These are phyloP conservation scores for Quercus aquifolioides DNA, from an alignment of 306 rosid species.

Conservation along the genomic window DNA sequence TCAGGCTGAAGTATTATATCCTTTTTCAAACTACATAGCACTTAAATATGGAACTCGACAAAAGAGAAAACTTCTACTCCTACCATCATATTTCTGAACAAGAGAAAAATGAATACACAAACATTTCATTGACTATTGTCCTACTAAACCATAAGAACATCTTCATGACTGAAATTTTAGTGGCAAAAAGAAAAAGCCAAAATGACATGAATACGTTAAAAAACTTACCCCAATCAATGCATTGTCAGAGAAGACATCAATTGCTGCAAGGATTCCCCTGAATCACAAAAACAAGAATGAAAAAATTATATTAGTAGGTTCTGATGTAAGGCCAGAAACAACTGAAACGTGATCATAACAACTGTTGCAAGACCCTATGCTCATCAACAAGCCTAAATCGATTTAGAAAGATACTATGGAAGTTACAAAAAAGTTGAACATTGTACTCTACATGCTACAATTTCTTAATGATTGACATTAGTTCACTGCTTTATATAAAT, in stretches of 20 bases:
- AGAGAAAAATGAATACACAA: background rate
- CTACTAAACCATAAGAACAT: background rate
- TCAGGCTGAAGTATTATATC: too few species aligned
- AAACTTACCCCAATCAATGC: constrained; percentile 90
- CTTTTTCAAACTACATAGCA: too few species aligned
- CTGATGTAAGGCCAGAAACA: background rate
- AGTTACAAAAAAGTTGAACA: background rate
- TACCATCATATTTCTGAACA: too few species aligned
- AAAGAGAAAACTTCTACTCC: too few species aligned
- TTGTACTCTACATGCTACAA: background rate
- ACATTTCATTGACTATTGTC: background rate
- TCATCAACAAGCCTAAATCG: background rate
- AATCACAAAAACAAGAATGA: constrained; percentile 11
- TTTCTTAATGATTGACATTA: background rate
- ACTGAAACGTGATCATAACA: background rate
- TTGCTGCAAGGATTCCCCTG: constrained; percentile 97
- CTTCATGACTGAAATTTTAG: background rate
- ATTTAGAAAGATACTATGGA: background rate
- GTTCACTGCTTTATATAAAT: background rate
- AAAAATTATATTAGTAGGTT: too few species aligned
- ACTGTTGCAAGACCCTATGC: background rate
- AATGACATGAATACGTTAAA: constrained; percentile 3
- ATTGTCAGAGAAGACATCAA: constrained; percentile 78
- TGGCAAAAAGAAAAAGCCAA: background rate
- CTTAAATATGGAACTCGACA: too few species aligned